Evolutionary conservation across 352 stramenopile species (phyloP).

Genomic region (Phytophthora cactorum): DNA sequence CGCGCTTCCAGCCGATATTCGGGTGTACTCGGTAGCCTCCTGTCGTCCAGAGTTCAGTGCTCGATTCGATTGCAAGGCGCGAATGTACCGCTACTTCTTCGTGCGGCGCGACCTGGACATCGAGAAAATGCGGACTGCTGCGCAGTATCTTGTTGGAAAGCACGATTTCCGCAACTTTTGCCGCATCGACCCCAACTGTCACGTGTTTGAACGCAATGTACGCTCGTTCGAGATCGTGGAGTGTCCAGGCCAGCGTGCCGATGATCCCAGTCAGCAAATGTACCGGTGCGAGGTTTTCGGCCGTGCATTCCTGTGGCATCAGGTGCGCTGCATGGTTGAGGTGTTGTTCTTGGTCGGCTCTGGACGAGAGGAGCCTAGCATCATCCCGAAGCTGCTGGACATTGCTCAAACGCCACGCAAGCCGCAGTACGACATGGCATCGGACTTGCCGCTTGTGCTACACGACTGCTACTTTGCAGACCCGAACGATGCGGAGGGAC

Average conservation of each 20-base stretch:
- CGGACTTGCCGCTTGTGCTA: slow-evolving; percentile 96
- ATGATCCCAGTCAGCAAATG: slow-evolving; percentile 63
- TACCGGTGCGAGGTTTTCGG: slow-evolving; percentile 85
- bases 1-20: slow-evolving; percentile 92
- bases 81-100: slow-evolving; percentile 99
- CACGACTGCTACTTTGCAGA: slow-evolving; percentile 96
- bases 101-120: slow-evolving; percentile 71
- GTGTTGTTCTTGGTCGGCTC: slow-evolving; percentile 97
- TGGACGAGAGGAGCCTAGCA: slow-evolving; percentile 87
- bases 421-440: slow-evolving; percentile 95
- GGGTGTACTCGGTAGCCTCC: slow-evolving; percentile 84
- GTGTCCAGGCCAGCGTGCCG: slow-evolving; percentile 50
- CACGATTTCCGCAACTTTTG: slow-evolving; percentile 99
- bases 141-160: slow-evolving; percentile 90
- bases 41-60: slow-evolving; percentile 91
- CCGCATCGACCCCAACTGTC: slow-evolving; percentile 98
- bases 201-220: slow-evolving; percentile 94
- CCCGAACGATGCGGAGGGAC: slow-evolving; percentile 19
- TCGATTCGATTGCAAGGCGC: slow-evolving; percentile 93
- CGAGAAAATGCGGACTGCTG: slow-evolving; percentile 88
- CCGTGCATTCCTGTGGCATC: slow-evolving; percentile 99
- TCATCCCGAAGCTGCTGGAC: slow-evolving; percentile 94
- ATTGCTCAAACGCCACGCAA: slow-evolving; percentile 87
- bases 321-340: slow-evolving; percentile 98
- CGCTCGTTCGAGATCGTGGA: slow-evolving; percentile 82